Evolutionary conservation across 352 stramenopile genomes (phyloP), one percentile per base, ranked within the genome.

Genomic region (Phytophthora cactorum): DNA sequence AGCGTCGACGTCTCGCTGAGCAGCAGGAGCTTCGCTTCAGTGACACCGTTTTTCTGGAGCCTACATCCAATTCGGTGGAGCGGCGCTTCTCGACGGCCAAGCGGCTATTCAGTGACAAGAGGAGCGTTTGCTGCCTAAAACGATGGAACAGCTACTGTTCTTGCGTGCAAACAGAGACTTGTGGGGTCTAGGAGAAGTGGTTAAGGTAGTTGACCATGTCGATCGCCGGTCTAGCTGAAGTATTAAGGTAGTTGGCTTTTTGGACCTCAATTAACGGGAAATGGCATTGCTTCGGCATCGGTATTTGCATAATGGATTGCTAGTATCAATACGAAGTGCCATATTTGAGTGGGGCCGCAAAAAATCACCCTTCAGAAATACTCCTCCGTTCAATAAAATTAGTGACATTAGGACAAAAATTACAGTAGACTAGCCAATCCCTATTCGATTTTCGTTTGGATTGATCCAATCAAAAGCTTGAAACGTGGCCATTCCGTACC

Each of bases 121-220:
- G 41, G n/a, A 47, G 41, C 15, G 41, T 28, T 47, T 47, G 41
- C 5, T 47, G 41, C 41, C 41, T 27, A n/a, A 47, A 22, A 11
- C 41, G n/a, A 15, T 47, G 14, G n/a, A 47, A 8, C n/a, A 47
- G 41, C 41, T 47, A 47, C n/a, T 47, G 15, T 47, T 47, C 41
- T 47, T 47, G 41, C 41, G 5, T 47, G n/a, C 41, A 47, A 47
- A 25, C n/a, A 47, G 15, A 47, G 22, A 29, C 28, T 25, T 45
- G 15, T 45, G 39, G 39, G 39, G 39, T 45, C 11, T 45, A 45
- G 39, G 14, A 22, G 15, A 22, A 22, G 39, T 22, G 15, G 39
- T 11, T 45, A 22, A 45, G 4, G 15, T 25, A 22, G 39, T 22
- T 45, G 39, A 45, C 39, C 8, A 45, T n/a, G 4, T 45, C 17